Base-by-base conservation (phyloP, 2,329 filamentous ascomycete species). In the Clathrospora elynae region DNA sequence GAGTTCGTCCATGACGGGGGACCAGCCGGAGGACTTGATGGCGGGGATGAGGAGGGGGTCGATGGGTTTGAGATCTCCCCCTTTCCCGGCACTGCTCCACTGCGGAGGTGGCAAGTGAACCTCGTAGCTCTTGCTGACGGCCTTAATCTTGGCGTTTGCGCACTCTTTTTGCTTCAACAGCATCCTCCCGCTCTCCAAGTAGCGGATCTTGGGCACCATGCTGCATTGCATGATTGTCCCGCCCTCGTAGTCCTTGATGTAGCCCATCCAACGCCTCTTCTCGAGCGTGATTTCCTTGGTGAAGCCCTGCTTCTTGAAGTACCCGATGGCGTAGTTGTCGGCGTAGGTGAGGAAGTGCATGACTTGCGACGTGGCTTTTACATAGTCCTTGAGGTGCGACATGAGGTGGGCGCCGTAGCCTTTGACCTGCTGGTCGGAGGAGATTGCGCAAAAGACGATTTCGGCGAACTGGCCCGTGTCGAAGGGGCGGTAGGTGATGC, bases 331-430 rank as follows among this genome's bases (percentile, higher is more conserved):
- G 65, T 97, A 97, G 71, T 99, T 99, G 71, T 99, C 93, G 53
- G 93, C 93, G 64, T 99, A 99, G 1, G 93, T 99, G 2, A 99
- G 79, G 71, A 99, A 99, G 71, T 99, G 91, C 91, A 96, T 97
- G 33, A 99, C 91, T 55, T 91, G 86, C 39, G 89, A 95, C 1
- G 92, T 96, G 5, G 92, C 91, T 71, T 96, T 96, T 69, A 99
- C 93, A 62, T 96, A 99, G 75, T 99, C 84, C 73, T 99, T 99
- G 31, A 99, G 75, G 68, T 99, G 93, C 2, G 89, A 92, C 93
- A 99, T 99, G 13, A 99, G 78, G 76, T 97, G 92, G 8, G 93
- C 92, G 53, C 93, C 93, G 66, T 99, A 99, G 22, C 93, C 93
- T 73, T 97, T 99, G 59, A 99, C 93, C 72, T 99, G 93, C 71